phyloP scores from a whole-genome alignment of 1,284 basidiomycete species.

The Ceratorhiza oryzae-sativae region DNA sequence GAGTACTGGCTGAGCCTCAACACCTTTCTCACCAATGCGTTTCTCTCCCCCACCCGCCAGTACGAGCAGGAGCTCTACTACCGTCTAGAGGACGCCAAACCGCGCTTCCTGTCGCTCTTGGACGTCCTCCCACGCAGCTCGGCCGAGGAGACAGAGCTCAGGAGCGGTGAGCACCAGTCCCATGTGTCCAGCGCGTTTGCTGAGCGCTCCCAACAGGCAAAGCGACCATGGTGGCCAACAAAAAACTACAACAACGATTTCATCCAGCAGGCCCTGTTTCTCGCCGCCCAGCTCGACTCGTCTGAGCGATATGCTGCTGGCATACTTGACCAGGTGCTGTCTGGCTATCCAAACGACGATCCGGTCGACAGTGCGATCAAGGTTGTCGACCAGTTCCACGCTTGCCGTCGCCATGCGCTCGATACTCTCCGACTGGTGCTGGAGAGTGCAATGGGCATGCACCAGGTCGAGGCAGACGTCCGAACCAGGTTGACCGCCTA shows the following conservation, averaged over 20 bases:
- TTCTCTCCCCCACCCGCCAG: slow-evolving; percentile 47
- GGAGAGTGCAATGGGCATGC: slow-evolving; percentile 47
- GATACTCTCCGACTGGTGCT: slow-evolving; percentile 67
- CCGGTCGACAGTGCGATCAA: slow-evolving; percentile 66
- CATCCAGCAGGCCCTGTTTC: slow-evolving; percentile 73
- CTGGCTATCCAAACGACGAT: slow-evolving; percentile 67
- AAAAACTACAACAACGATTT: slow-evolving; percentile 75
- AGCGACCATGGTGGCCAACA: slow-evolving; percentile 65
- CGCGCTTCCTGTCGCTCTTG: slow-evolving; percentile 65
- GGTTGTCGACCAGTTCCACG: slow-evolving; percentile 70
- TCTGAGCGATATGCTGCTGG: slow-evolving; percentile 78
- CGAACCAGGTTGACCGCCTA: slow-evolving; percentile 45
- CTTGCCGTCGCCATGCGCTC: slow-evolving; percentile 68
- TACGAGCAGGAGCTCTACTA: slow-evolving; percentile 78
- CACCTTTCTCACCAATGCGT: slow-evolving; percentile 33
- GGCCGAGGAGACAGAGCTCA: slow-evolving; percentile 73
- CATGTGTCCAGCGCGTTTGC: neutral
- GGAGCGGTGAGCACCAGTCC: slow-evolving; percentile 63
- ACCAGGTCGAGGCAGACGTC: slow-evolving; percentile 43
- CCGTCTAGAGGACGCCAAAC: slow-evolving; percentile 69
- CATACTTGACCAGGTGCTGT: slow-evolving; percentile 69
- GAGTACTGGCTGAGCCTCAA: slow-evolving; percentile 27
- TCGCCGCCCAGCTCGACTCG: slow-evolving; percentile 75
- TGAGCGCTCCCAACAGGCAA: slow-evolving; percentile 58
- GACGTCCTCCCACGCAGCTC: slow-evolving; percentile 66